Conservation (phyloP, 2,329 filamentous ascomycete species). For the Zymoseptoria pseudotritici region DNA sequence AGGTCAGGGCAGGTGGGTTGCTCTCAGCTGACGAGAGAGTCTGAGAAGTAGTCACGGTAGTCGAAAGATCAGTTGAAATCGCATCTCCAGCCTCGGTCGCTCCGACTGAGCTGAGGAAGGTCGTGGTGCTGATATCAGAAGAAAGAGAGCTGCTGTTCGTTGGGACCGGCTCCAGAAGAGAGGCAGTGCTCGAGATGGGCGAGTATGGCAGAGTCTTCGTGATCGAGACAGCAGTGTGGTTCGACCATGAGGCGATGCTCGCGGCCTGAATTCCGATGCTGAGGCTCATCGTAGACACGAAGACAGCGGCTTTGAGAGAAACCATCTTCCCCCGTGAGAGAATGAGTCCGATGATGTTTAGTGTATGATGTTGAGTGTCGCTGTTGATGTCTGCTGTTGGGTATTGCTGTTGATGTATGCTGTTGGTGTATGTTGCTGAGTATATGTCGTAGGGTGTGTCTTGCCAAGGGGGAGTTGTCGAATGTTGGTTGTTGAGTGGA, state of each 20-base stretch:
- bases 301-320: background rate
- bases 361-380: background rate
- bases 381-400: too few relatives aligned
- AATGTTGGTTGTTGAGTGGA: background rate
- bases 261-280: background rate
- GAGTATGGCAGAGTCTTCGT: too few relatives aligned
- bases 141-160: too few relatives aligned
- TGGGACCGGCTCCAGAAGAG: too few relatives aligned
- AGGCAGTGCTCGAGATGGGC: too few relatives aligned
- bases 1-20: too few relatives aligned
- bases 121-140: background rate
- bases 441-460: background rate
- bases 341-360: background rate
- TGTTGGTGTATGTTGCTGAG: background rate
- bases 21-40: background rate
- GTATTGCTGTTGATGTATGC: too few relatives aligned
- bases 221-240: background rate
- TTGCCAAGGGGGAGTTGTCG: background rate
- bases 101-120: background rate
- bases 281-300: background rate
- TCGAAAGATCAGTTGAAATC: background rate
- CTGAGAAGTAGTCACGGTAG: background rate
- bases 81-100: background rate
- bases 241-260: background rate
- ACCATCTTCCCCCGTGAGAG: background rate